A percentile compares a stretch with the other conserved stretches of the same genome.
These are phyloP conservation scores for Cladosporium cucumerinum DNA, from an alignment of 2,329 filamentous ascomycete species.

Conservation along the genomic window DNA sequence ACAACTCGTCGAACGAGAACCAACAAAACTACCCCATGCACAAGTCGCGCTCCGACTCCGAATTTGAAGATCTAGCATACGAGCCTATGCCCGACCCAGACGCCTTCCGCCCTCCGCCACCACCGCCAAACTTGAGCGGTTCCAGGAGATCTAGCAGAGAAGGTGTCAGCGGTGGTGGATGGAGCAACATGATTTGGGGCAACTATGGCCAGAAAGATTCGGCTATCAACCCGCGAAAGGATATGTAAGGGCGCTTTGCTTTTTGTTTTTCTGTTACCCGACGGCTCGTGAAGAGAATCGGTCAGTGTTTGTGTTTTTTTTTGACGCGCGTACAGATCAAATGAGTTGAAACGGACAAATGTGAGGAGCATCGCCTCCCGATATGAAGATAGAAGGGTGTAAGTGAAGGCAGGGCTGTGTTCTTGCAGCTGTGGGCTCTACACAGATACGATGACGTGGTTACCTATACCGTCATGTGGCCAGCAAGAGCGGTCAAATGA, in stretches of 20 bases:
- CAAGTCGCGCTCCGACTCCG: constrained; percentile 80
- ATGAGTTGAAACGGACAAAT: neutral
- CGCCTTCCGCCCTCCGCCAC: constrained; percentile 23
- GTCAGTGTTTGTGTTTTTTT: constrained; percentile 14
- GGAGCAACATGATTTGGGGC: constrained; percentile 39
- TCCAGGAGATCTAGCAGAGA: constrained; percentile 17
- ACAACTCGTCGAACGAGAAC: constrained; percentile 21
- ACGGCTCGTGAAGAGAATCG: neutral
- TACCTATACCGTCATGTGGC: neutral
- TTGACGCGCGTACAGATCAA: constrained; percentile 7
- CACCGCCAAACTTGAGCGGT: neutral
- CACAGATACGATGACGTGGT: neutral
- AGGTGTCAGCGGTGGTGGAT: constrained; percentile 23
- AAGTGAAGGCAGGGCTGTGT: neutral
- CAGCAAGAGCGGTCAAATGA: neutral
- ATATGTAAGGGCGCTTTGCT: constrained; percentile 20
- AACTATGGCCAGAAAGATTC: constrained; percentile 38
- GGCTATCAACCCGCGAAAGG: constrained; percentile 32
- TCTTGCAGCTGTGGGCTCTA: neutral
- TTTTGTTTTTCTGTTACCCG: neutral
- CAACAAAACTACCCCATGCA: constrained; percentile 53
- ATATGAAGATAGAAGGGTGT: constrained; percentile 1
- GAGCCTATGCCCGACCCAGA: constrained; percentile 38
- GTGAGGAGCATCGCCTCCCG: constrained; percentile 12
- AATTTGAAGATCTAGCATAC: constrained; percentile 63